Conservation (phyloP, 1,139 yeast species). For the Kodamaea arcana region DNA sequence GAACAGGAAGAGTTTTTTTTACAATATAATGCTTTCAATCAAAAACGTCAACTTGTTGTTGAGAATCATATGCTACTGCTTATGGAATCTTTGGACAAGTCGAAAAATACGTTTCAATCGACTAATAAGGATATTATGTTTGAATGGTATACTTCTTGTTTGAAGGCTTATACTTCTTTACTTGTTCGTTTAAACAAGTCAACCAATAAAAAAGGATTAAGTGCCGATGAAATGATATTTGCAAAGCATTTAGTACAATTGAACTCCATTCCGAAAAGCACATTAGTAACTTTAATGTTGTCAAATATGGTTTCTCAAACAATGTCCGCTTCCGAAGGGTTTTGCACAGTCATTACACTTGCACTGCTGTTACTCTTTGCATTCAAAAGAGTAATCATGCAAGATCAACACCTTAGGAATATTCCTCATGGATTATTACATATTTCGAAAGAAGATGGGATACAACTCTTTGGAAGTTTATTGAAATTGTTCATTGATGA, state of each 20-base stretch:
- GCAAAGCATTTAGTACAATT: constrained; percentile 16
- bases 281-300: constrained; percentile 20
- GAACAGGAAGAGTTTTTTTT: constrained; percentile 2
- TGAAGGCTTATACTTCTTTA: constrained; percentile 4
- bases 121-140: constrained; percentile 10
- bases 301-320: constrained; percentile 19
- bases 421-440: constrained; percentile 10
- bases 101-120: constrained; percentile 3
- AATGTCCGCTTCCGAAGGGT: constrained; percentile 14
- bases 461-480: constrained; percentile 20
- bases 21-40: constrained; percentile 11
- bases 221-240: constrained; percentile 12
- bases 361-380: constrained; percentile 12
- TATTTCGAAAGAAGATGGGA: constrained; percentile 18
- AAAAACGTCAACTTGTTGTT: constrained; percentile 21
- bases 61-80: constrained; percentile 22
- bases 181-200: constrained; percentile 4
- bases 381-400: constrained; percentile 13
- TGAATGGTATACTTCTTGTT: constrained; percentile 12
- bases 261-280: constrained; percentile 16
- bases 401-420: constrained; percentile 9
- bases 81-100: constrained; percentile 10
- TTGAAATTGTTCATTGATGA: constrained; percentile 18
- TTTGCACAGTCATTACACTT: constrained; percentile 15
- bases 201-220: constrained; percentile 2